Percentiles rank a stretch among this genome's conserved stretches.
Evolutionary conservation across 805 yeast species (phyloP).

Genomic region (Suhomyces prunicola): DNA sequence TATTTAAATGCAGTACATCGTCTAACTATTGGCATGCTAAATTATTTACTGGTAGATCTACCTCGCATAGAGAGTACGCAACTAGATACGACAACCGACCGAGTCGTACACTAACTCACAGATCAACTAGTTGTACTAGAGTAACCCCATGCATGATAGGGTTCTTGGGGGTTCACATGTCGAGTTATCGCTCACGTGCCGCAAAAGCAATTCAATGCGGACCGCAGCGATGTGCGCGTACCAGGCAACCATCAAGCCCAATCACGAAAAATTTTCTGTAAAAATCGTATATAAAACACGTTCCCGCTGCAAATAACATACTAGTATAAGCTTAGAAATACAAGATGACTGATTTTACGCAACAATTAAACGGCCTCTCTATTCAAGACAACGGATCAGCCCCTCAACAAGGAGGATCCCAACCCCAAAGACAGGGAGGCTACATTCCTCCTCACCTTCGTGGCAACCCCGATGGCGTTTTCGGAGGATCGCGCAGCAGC

Average conservation of each 20-base stretch:
- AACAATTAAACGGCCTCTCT: conserved; percentile 55
- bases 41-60: too few species aligned
- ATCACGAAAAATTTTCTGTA: conserved; percentile 5
- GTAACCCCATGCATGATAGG: too few species aligned
- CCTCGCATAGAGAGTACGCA: too few species aligned
- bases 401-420: background rate
- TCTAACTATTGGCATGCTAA: too few species aligned
- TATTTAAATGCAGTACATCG: too few species aligned
- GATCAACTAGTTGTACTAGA: too few species aligned
- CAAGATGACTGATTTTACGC: conserved; percentile 58
- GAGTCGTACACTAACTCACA: too few species aligned
- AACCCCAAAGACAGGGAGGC: conserved; percentile 9
- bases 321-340: conserved; percentile 6
- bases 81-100: too few species aligned
- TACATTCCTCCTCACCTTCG: conserved; percentile 35
- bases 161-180: background rate
- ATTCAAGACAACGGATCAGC: conserved; percentile 35
- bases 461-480: conserved; percentile 25
- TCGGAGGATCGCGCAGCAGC: conserved; percentile 23
- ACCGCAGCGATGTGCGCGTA: conserved; percentile 2
- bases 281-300: conserved; percentile 2
- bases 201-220: background rate
- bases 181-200: background rate
- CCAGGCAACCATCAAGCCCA: conserved; percentile 5
- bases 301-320: conserved; percentile 5